Base-by-base conservation (phyloP, 1,284 basidiomycete genomes). In the Hemileia vastatrix region DNA sequence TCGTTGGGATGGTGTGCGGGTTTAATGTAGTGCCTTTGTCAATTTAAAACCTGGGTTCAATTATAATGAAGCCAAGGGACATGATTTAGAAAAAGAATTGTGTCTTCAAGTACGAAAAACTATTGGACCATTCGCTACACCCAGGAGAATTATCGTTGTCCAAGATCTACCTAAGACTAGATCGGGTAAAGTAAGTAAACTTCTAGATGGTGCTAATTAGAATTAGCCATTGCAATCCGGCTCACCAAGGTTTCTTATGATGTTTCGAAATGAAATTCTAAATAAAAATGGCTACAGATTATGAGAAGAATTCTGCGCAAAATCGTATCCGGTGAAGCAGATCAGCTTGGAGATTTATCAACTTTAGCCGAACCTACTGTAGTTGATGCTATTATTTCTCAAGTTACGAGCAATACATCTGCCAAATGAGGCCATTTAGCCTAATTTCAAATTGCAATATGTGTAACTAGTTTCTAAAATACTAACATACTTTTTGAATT, bases 301-400 rank as follows among this genome's bases (percentile, higher is more conserved):
- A 92, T 96, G 86, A 84, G 92, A 62, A 83, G 94, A 58, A 87
- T 95, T 66, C 83, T 96, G 81, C 84, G 94, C 72, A 97, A 98
- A 84, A 89, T 97, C 74, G 87, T 90, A 50, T 86, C 88, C 2
- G 88, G 90, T 53, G 92, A 97, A 76, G 88, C 84, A 19, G 92
- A 97, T 77, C 87, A 91, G 77, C 83, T 98, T 48, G 78, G 78
- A 43, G 94, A 98, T 78, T 80, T 95, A 40, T 89, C 86, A 67
- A 92, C 91, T 9, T 81, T 95, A 56, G 90, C 89, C 13, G 90
- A 96, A 67, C 76, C 76, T 0, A 64, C 65, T 1, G 67, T 77
- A 9, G 70, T 77, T 19, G 67, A 68, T n/a, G 36, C 56, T 31
- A 68, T 71, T 8, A 27, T 63, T n/a, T n/a, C n/a, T n/a, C n/a